Base-by-base conservation (phyloP, 2,329 filamentous ascomycete species). In the Diplodia sapinea region DNA sequence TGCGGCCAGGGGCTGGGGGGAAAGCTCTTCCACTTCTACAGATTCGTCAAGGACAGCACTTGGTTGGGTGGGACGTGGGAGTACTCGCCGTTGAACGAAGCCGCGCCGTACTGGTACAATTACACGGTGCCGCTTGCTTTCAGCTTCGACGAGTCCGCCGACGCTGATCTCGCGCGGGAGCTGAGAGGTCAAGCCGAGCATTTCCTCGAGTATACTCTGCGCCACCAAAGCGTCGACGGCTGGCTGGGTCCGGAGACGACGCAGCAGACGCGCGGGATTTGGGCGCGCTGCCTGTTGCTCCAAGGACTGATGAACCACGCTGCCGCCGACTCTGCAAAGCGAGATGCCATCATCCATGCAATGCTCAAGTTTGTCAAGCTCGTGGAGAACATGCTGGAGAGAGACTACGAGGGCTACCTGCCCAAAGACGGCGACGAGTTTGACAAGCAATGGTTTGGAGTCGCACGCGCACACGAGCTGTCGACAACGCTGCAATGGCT, bases 101-200 rank as follows among this genome's bases (percentile, higher is more conserved):
- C 81, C 1, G 80, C 82, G 40, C 84, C 85, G 0, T 88, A 88
- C 73, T 87, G 85, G 84, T 84, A 86, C 72, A 87, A 88, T 70
- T 83, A 81, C 9, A 77, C 87, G 1, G 85, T 88, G 1, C 84
- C 86, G 26, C 78, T 88, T 31, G 84, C 86, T 1, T 88, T 84
- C 69, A 75, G 75, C 0, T 73, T 85, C 4, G 78, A 84, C 59
- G 82, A 87, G 71, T 70, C 75, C 4, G 74, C 81, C 5, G 57
- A 62, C 5, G 40, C 17, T 7, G 23, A 33, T 11, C 15, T 31
- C 40, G 36, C 40, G 3, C 12, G 12, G 4, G 31, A 15, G n/a
- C 75, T 88, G 23, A 84, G 85, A 70, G 70, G 69, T 0, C 85
- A 88, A 68, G 81, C 85, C 6, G 78, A 80, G 20, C 69, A 74